Evolutionary conservation across 352 stramenopile genomes (phyloP), one percentile per base, ranked within the genome.

Genomic region (Globisporangium lucens): DNA sequence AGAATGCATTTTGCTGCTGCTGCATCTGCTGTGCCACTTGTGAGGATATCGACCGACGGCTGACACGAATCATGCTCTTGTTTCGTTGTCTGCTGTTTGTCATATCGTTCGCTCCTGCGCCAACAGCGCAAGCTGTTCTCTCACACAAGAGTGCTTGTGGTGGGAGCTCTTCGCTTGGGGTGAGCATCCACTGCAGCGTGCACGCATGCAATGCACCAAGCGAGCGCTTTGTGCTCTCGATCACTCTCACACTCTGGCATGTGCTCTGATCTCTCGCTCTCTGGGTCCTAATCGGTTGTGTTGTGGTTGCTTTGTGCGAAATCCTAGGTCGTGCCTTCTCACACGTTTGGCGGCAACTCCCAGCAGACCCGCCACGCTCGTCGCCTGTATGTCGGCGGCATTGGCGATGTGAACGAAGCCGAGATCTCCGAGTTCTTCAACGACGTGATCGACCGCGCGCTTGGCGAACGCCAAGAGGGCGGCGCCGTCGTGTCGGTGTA

Each of bases 311-410:
- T 43, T 61, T 17, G 36, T 46, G 4, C 15, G 35, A 43, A 27
- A 15, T 17, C 2, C 20, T 33, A 36, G 33, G 15, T 47, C 12
- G 43, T 61, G 24, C 43, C 38, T 35, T 56, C 56, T 22, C 55
- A 61, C 29, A 24, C 52, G 30, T 69, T 64, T 43, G 47, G 38
- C 8, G 77, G 77, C 41, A 75, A 84, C 62, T 85, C 79, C 30
- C 96, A 99, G 77, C 95, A 98, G 69, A 99, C 97, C 17, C 86
- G 96, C 15, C 97, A 99, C 75, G 97, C 96, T 5, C 85, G 97
- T 27, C 89, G 97, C 56, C 73, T 99, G n/a, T 99, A 99, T 79
- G 91, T 99, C 35, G 97, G 97, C 22, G 91, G 97, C 63, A 91
- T 95, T 41, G 86, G 85, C 51, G 83, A 95, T 53, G 89, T 94